Evolutionary conservation across 1,284 basidiomycete species (phyloP), one percentile per base, ranked within the genome.

Genomic region (Ceratobasidium sp.): DNA sequence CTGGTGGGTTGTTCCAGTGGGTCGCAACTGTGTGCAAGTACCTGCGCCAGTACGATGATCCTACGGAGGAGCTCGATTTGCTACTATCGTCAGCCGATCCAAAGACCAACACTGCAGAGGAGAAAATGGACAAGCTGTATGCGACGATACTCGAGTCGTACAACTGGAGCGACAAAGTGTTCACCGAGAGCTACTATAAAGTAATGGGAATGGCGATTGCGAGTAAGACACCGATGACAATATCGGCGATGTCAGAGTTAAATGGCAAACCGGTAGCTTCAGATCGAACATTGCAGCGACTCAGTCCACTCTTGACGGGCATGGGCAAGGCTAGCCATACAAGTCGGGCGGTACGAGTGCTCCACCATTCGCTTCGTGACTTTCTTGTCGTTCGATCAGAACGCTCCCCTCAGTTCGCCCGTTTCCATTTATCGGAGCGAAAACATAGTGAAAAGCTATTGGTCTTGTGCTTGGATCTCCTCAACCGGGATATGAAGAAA

Each of bases 1-100:
- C 78, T 21, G 77, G 72, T 16, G 78, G 78, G 6, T 60, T 77
- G 5, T 78, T 79, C 71, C 67, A 77, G 14, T 78, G 78, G 78
- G 76, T 75, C 26, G 75, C 74, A 1, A 77, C 76, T 2, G 72
- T 76, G 2, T 74, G 58, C 41, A 69, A 76, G 28, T 77, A 76
- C 58, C 55, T 79, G 2, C 14, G 30, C 14, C 34, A 14, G 18
- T 26, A 70, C 10, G 21, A 50, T 3, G 23, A 72, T 50, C 77
- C 76, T 16, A 72, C 71, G 23, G 67, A 58, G 41, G 74, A 76
- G 50, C 72, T 78, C 23, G n/a, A 55, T 10, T 18, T 36, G 9
- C 59, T 76, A 30, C 39, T 75, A 3, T 23, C 23, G 0, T 53
- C 55, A 45, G 16, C 43, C 23, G n/a, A 16, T n/a, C 41, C 61